Percentiles rank a stretch among this genome's conserved stretches.
Evolutionary conservation across 75 land plant species (phyloP).

Genomic region (Gnetum montanum): DNA sequence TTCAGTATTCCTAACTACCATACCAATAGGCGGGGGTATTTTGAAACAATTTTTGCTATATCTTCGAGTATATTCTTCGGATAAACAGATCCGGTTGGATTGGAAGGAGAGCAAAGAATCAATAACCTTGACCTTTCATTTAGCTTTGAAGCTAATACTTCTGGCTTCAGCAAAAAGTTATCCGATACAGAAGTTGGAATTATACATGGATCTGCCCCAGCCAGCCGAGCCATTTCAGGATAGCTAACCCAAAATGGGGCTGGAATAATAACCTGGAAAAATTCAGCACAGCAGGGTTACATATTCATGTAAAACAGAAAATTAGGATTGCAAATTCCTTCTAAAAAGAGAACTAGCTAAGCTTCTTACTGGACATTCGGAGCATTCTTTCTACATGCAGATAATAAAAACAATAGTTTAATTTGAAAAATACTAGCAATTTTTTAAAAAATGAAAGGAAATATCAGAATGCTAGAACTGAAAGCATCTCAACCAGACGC

Average conservation of each 20-base stretch:
- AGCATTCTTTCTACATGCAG: too few relatives aligned
- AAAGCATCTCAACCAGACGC: too few relatives aligned
- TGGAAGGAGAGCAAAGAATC: slow-evolving; percentile 88
- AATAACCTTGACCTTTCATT: slow-evolving; percentile 84
- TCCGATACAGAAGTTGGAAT: slow-evolving; percentile 62
- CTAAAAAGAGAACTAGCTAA: too few relatives aligned
- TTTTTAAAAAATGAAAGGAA: too few relatives aligned
- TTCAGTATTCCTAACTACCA: slow-evolving; percentile 3
- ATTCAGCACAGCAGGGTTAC: not conserved
- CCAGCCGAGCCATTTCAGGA: slow-evolving; percentile 88
- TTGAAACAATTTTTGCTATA: slow-evolving; percentile 81
- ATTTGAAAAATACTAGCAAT: too few relatives aligned
- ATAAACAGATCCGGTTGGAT: slow-evolving; percentile 97
- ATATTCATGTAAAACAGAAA: not conserved
- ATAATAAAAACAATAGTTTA: too few relatives aligned
- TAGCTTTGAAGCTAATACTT: slow-evolving; percentile 54
- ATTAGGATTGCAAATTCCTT: too few relatives aligned
- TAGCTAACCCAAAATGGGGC: slow-evolving; percentile 97
- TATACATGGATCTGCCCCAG: slow-evolving; percentile 85
- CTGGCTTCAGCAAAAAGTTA: slow-evolving; percentile 79
- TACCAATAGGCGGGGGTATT: slow-evolving; percentile 87
- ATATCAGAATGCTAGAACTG: too few relatives aligned
- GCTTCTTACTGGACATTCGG: too few relatives aligned
- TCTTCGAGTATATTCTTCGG: slow-evolving; percentile 57
- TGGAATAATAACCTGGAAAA: slow-evolving; percentile 80